Evolutionary conservation across 257 asterid species (phyloP).

Genomic region (Dorcoceras hygrometricum): DNA sequence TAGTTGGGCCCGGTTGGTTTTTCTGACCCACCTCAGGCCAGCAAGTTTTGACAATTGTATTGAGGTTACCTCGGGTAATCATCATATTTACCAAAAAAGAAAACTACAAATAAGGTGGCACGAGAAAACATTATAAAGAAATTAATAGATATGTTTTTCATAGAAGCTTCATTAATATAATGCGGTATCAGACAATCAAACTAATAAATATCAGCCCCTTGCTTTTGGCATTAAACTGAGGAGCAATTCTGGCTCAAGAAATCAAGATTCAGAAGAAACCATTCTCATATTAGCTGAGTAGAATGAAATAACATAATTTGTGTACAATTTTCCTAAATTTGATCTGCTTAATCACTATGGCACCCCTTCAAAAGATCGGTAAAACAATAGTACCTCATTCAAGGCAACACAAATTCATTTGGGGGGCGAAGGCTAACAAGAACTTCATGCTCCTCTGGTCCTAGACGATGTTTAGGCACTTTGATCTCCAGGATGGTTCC

Average conservation of each 20-base stretch:
- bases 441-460: constrained; percentile 85
- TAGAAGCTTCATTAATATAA: neutral
- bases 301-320: constrained; percentile 25
- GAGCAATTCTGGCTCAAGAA: neutral
- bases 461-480: constrained; percentile 65
- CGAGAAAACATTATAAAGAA: too few species aligned
- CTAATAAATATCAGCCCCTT: neutral
- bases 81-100: too few species aligned
- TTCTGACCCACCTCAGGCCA: too few species aligned
- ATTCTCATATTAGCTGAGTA: constrained; percentile 10
- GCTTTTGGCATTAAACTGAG: neutral
- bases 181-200: neutral
- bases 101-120: too few species aligned
- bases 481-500: constrained; percentile 67
- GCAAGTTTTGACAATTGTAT: too few species aligned
- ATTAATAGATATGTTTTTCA: neutral
- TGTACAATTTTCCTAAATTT: constrained; percentile 20
- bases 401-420: constrained; percentile 51
- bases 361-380: constrained; percentile 5
- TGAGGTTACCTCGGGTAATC: too few species aligned
- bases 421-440: constrained; percentile 72
- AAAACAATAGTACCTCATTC: constrained; percentile 21
- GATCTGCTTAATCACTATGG: constrained; percentile 20
- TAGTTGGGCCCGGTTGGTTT: too few species aligned
- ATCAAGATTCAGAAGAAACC: neutral